Evolutionary conservation across 2,329 filamentous ascomycete species (phyloP), one percentile per base, ranked within the genome.

Genomic region (Aspergillus vadensis): DNA sequence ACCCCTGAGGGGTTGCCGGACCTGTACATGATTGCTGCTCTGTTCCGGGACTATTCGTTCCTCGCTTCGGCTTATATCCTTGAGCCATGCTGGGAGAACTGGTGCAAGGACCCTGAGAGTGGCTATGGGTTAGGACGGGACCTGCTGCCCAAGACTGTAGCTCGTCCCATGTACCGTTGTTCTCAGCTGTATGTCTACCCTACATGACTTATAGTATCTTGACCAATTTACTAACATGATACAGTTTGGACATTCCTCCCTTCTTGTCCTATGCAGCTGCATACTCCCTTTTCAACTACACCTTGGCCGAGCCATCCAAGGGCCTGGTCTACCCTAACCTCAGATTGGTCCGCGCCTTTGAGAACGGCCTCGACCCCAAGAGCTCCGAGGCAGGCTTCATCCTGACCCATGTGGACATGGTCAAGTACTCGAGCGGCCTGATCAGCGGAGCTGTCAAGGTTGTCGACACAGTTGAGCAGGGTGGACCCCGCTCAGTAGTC

Each of bases 321-420:
- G 85, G 85, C 21, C 74, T 83, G 15, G 77, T 80, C 14, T 88
- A 88, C 67, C 76, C 80, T 41, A 88, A 88, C 80, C 82, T 97
- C 23, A 89, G 92, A 10, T 86, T 97, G 32, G 88, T 97, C 72
- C 91, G 94, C 38, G 94, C 92, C 23, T 98, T 97, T 70, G 93
- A 97, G 78, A 86, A 89, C 69, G 94, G 94, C 14, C 86, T 97
- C 8, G 91, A 97, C 74, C 91, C 91, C 0, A 84, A 84, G 32
- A 96, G 91, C 3, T 97, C 92, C 7, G 94, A 97, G 76, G 94
- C 94, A 0, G 94, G 94, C 53, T 97, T 98, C 74, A 92, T 97
- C n/a, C 85, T 97, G 12, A 93, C 95, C 4, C 94, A 97, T 76
- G 88, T 98, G 55, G 92, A 96, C 77, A 98, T 97, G 93, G 94